Evolutionary conservation across 140 eudicot genomes (phyloP), one percentile per base, ranked within the genome.

Genomic region (Flaveria floridana): DNA sequence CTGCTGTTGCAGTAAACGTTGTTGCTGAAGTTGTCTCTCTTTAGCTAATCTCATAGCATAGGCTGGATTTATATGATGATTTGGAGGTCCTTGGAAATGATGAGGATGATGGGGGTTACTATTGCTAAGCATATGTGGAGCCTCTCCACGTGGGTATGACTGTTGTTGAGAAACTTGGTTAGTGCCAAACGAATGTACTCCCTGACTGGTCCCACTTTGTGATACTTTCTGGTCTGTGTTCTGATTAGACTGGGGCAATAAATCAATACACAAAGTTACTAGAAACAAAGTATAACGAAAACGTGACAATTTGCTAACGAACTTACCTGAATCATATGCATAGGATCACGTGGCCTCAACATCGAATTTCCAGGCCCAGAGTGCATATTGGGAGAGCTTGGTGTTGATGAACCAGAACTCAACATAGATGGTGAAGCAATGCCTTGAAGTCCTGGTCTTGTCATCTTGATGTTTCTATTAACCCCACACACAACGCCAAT

Each of bases 21-120:
- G 96, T 78, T 89, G 92, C 78, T 89, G 91, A 68, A 85, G 80
- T n/a, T 86, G 91, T 68, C 87, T 85, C 81, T 89, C 96, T 78
- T 85, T 92, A 28, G 86, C 88, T 65, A 87, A 23, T 73, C 86
- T 91, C 41, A 82, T 74, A 51, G 88, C 91, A 80, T 79, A 84
- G 28, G 90, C 94, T 73, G 83, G 95, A 52, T 62, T 68, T 80
- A 81, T 85, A 16, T 83, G 55, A 70, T 69, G 87, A 58, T 72
- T 47, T 72, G 48, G 68, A 28, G 92, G 74, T 62, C 93, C 95
- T 51, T 83, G 95, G 66, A 86, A 83, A 71, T 87, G 95, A 41
- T 87, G 92, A 15, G 88, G 85, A 78, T 84, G 89, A 82, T 79
- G 97, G 53, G 90, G 80, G 61, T 77, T 82, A 73, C 64, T 62